Base-by-base conservation (phyloP, 2,329 filamentous ascomycete genomes). In the Arthroderma sp. region DNA sequence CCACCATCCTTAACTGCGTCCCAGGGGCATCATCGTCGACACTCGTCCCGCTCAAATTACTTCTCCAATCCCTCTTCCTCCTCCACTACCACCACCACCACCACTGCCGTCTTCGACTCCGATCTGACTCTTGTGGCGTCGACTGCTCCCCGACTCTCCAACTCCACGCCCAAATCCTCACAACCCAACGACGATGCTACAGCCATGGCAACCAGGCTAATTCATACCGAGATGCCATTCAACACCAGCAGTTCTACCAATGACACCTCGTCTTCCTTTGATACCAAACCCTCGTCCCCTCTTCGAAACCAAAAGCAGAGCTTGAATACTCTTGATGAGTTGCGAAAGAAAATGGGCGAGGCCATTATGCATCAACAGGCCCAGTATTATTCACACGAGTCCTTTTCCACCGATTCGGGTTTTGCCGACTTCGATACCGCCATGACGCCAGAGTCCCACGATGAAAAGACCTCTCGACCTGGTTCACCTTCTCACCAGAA, bases 311-410 rank as follows among this genome's bases (percentile, higher is more conserved):
- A 59, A 61, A 37, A 59, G 52, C 43, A 58, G 51, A 61, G 56
- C 45, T 56, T 59, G 45, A 61, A 62, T 41, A 66, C 62, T 11
- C 53, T 68, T 6, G 62, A 64, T 33, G 62, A 66, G 46, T 45
- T 68, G 38, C 61, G 61, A 45, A 60, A 59, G 49, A 60, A 62
- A 53, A 67, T 68, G 63, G 64, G 66, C 48, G 64, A 66, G 45
- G 53, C 64, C 36, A 55, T 66, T 29, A 56, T 60, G 31, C 61
- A 62, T 44, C 63, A 66, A 45, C 64, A 66, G 48, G 60, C 57
- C 54, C 62, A 64, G 46, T 57, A 34, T 15, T 42, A 42, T 27
- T 8, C 32, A 2, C 40, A 42, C 7, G 40, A 33, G 15, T 42
- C 40, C 29, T 30, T 42, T 11, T 42, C 40, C 27, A 9, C 40